Evolutionary conservation across 2,329 filamentous ascomycete species (phyloP), one percentile per base, ranked within the genome.

Genomic region (Xylariaceae sp.): DNA sequence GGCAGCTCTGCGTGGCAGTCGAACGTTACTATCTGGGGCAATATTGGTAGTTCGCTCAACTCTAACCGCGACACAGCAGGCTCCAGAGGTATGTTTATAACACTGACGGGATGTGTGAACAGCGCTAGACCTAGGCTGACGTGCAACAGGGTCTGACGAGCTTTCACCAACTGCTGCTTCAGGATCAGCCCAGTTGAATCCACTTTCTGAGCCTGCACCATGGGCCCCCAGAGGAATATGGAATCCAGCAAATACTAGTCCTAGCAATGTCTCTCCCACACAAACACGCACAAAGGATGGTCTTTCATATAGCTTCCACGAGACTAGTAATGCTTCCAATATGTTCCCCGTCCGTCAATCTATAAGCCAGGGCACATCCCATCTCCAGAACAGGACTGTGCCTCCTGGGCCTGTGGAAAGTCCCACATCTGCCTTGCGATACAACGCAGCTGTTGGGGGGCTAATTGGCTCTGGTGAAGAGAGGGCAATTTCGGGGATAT

Each of bases 161-260:
- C 63, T 71, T 21, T 76, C 76, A 26, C 66, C 73, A 34, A 82
- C 84, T 64, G 80, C 77, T 52, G 85, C 87, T 67, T 87, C 85
- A 3, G 89, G 89, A 45, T 91, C 89, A 5, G 82, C 86, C 59
- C 89, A 88, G 56, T 78, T 92, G 34, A 80, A 90, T 58, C 81
- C 85, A 40, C 84, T 86, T 37, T 90, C 89, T 8, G 87, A 91
- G 67, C 83, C 84, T 16, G 87, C 90, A 64, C 78, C 80, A 43
- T 90, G 87, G 86, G 72, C 67, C 58, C 74, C 73, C 48, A 77
- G 78, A 41, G 75, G 78, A 33, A 81, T 83, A 14, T 92, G 89
- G 89, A 82, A 81, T 61, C 74, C 75, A 6, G 66, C 78, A 74
- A 72, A 36, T 73, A 59, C 54, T n/a, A 53, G 23, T 52, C 76